Base-by-base conservation (phyloP, 1,139 yeast species). In the Candida sp. region DNA sequence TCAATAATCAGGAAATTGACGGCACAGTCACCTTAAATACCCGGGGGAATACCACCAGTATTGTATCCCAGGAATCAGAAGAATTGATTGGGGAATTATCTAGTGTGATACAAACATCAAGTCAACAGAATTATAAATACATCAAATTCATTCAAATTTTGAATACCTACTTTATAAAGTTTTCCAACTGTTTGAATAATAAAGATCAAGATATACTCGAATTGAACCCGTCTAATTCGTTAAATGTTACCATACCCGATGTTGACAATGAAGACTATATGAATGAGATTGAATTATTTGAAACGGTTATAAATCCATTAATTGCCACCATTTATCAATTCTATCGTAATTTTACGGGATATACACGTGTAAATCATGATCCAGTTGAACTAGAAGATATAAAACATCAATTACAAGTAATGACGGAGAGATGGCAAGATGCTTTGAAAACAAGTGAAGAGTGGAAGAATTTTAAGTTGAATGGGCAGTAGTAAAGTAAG, bases 371-470 rank as follows among this genome's bases (percentile, higher is more conserved):
- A 44, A 32, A 32, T 32, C 39, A 37, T 12, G 25, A 32, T 7
- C n/a, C 34, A 9, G 38, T 35, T n/a, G 35, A 41, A 22, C 34
- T 46, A 12, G 40, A 42, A 27, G 36, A 35, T 21, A 57, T 75
- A 40, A 61, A 62, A 45, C 58, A 58, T 15, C 77, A 76, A 45
- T 61, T 75, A 43, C 67, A 64, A 23, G 48, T 51, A 7, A 65
- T 74, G 42, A 65, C 64, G 22, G 56, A 60, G 36, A 75, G 73
- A 48, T 68, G 79, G 70, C 63, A 71, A 41, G 68, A 67, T 36
- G 77, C 81, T 0, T 58, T 75, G 47, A 68, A 64, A 39, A 72
- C 78, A 1, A 63, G 73, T 33, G 81, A 77, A 33, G 68, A 70
- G 45, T 77, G 81, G 81, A 71, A 70, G 43, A 59, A 55, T n/a